phyloP scores from a whole-genome alignment of 306 rosid species.

The Castanospermum australe region DNA sequence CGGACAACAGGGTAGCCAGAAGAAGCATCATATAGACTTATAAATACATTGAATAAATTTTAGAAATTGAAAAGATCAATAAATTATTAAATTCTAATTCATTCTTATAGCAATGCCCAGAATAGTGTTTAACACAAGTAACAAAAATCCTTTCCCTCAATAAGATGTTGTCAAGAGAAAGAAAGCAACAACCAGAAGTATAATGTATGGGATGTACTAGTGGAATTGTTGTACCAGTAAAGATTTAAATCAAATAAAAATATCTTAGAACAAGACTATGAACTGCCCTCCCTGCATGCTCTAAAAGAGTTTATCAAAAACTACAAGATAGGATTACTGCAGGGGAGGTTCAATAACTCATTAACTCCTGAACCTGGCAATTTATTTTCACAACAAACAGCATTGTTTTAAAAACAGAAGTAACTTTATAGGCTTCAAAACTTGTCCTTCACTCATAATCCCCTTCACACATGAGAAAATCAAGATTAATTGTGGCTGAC shows the following conservation, averaged over 20 bases:
- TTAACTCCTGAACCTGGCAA: not conserved
- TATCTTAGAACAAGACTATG: not conserved
- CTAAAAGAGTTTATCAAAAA: not conserved
- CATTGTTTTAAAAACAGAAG: not conserved
- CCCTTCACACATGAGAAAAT: not conserved
- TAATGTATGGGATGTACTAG: not conserved
- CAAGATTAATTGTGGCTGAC: not conserved
- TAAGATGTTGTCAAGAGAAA: not conserved
- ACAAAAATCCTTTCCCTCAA: not conserved
- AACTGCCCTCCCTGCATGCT: not conserved
- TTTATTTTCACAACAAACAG: not conserved
- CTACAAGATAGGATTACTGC: not conserved
- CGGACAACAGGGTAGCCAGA: not conserved
- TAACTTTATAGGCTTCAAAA: not conserved
- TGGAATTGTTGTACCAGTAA: not conserved
- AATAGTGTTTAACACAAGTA: not conserved
- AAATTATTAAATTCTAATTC: not conserved
- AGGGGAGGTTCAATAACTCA: not conserved
- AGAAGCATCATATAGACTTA: slow-evolving; percentile 19
- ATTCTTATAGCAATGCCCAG: not conserved
- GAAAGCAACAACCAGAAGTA: not conserved
- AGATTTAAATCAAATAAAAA: not conserved
- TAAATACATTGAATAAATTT: slow-evolving; percentile 7
- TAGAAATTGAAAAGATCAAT: slow-evolving; percentile 10
- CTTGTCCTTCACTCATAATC: not conserved